Base-by-base conservation (phyloP, 768 basidiomycete species). In the Russula dissimulans region DNA sequence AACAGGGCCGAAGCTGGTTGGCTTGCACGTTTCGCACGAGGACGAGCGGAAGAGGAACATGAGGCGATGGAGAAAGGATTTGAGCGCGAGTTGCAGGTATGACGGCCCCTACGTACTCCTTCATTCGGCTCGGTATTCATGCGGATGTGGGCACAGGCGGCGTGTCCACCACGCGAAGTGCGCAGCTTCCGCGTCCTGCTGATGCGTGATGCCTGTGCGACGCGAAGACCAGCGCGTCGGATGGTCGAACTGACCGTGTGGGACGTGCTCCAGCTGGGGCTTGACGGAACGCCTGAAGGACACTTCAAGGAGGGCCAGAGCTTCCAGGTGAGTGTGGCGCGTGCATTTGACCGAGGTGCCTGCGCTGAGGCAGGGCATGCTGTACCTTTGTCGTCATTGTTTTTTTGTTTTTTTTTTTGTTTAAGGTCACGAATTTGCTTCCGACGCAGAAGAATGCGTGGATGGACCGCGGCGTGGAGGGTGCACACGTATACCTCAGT, bases 361-460 rank as follows among this genome's bases (percentile, higher is more conserved):
- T 11, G 26, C 42, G 15, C 46, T 61, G 36, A 56, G 11, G 38
- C 26, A 29, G 38, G 31, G 31, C 11, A 18, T 34, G n/a, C 10
- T 4, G 48, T 26, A 38, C 36, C 36, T 38, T 3, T 5, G 12
- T 8, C 12, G 7, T 38, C 18, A 4, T 29, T 3, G 6, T 17
- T 4, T 14, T 39, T 5, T 46, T 29, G 2, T 2, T 18, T 17
- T 11, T 22, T 29, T 5, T n/a, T 5, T 32, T 10, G 17, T 22
- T 41, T n/a, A 52, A 80, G 79, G 71, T 87, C 5, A 87, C 87
- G 18, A 92, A 91, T 68, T 65, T 93, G 57, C 69, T 81, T 31
- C 91, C 91, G 6, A 83, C 79, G 17, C 83, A 89, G 39, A 74
- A 71, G 6, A 80, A 76, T 4, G 81, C 89, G 17, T 92, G 91